Base-by-base conservation (phyloP, 768 basidiomycete species). In the Naematelia encephala region DNA sequence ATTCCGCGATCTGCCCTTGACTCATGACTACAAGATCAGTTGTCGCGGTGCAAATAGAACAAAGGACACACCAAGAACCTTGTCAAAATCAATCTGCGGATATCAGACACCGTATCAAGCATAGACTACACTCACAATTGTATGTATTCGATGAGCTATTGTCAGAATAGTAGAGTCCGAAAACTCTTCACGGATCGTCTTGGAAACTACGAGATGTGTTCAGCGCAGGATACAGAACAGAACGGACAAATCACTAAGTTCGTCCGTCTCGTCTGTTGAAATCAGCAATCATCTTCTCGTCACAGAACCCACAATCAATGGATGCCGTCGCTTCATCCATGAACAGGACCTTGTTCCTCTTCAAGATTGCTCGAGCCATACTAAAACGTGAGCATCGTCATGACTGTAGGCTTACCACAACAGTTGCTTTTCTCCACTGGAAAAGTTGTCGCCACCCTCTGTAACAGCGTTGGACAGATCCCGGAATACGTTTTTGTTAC, bases 381-480 rank as follows among this genome's bases (percentile, higher is more conserved):
- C 89, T 76, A n/a, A n/a, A n/a, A n/a, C n/a, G n/a, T n/a, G n/a
- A n/a, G n/a, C n/a, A n/a, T n/a, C n/a, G 22, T 21, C 2, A 10
- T 39, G 8, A 16, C 34, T 39, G 34, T 16, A 39, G 34, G 34
- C 34, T 14, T 44, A 76, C 72, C 77, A 90, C 5, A 91, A 80
- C n/a, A 91, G 76, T 74, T 91, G 89, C 68, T 89, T 90, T 78
- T 90, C 87, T 28, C 68, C 71, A 54, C 65, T 69, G 0, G 88
- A 90, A 73, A 92, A 91, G 78, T 91, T 93, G 19, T 93, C 91
- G 16, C 89, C 89, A 1, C 87, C 88, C 78, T 92, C 90, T 29
- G 62, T 64, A 57, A 77, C 76, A 3, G 67, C 56, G 43, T 67
- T 74, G 26, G 54, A 53, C 13, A 77, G 62, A 54, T 75, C 66